phyloP scores from a whole-genome alignment of 163 green algal genomes.

The Trebouxia gelatinosa region DNA sequence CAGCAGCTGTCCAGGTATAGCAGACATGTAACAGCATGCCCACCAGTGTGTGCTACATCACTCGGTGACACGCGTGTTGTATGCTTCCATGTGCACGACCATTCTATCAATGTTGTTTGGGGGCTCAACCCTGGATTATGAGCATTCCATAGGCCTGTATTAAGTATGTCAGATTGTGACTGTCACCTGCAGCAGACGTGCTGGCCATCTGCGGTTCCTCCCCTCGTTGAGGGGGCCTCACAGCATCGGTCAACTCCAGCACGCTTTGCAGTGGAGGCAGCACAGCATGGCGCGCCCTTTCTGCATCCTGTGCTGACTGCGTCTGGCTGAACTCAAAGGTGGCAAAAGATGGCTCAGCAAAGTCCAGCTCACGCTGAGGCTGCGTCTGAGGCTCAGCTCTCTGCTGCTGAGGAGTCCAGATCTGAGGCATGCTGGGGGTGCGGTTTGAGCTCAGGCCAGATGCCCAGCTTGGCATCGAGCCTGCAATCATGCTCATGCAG shows the following conservation, averaged over 20 bases:
- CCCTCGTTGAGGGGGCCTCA: slow-evolving; percentile 42
- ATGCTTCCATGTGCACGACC: no score
- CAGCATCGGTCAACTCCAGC: slow-evolving; percentile 65
- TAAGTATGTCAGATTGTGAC: no score
- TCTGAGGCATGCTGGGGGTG: neutral
- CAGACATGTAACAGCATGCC: no score
- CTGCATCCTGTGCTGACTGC: slow-evolving; percentile 28
- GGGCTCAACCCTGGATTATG: no score
- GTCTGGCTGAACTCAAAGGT: slow-evolving; percentile 30
- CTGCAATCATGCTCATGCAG: neutral
- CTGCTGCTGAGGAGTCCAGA: slow-evolving; percentile 13
- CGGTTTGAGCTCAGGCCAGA: neutral
- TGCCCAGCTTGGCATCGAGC: slow-evolving; percentile 14
- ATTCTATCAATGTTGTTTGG: no score
- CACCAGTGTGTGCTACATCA: no score
- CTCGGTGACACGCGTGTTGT: no score
- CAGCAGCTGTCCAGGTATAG: no score
- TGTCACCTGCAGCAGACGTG: slow-evolving; percentile 30
- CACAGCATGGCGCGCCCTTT: slow-evolving; percentile 17
- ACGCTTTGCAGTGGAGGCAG: slow-evolving; percentile 68
- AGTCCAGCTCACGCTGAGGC: slow-evolving; percentile 28
- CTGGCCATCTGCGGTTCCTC: slow-evolving; percentile 14
- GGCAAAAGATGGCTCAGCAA: slow-evolving; percentile 33
- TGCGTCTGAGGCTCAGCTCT: neutral
- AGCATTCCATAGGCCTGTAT: no score